These are phyloP conservation scores for Tephrocybe sp. DNA, from an alignment of 768 basidiomycete genomes.

Conservation along the genomic window DNA sequence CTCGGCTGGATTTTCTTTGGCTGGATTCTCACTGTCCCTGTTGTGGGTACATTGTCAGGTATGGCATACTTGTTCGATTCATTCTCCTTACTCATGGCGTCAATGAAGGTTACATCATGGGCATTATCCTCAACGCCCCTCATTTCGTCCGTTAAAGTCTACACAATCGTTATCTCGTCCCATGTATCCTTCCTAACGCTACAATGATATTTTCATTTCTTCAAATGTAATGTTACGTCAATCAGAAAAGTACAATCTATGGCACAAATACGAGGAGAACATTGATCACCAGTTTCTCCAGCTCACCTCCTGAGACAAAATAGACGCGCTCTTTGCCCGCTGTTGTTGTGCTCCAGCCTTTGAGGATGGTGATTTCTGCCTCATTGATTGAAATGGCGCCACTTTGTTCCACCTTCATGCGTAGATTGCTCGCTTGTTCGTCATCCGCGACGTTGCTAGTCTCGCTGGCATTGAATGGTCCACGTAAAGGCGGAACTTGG, in stretches of 20 bases:
- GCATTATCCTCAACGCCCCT: constrained; percentile 27
- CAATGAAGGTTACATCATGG: constrained; percentile 20
- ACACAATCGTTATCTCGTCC: too few species aligned
- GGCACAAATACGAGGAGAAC: constrained; percentile 69
- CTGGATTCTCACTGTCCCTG: constrained; percentile 27
- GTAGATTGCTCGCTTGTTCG: constrained; percentile 41
- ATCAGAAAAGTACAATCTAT: constrained; percentile 26
- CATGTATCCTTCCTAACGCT: too few species aligned
- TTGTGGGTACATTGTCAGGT: constrained; percentile 20
- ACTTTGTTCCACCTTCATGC: constrained; percentile 60
- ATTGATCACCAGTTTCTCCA: constrained; percentile 77
- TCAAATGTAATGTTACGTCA: too few species aligned
- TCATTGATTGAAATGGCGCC: constrained; percentile 66
- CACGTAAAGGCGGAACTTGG: constrained; percentile 37
- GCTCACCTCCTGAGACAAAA: constrained; percentile 62
- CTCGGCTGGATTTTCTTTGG: constrained; percentile 27
- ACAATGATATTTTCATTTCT: too few species aligned
- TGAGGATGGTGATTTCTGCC: constrained; percentile 57
- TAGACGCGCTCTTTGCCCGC: constrained; percentile 67
- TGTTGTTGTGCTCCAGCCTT: constrained; percentile 34
- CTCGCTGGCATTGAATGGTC: constrained; percentile 37
- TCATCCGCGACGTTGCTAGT: constrained; percentile 26
- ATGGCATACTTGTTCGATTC: neutral
- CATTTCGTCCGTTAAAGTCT: constrained; percentile 6
- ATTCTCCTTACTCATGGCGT: neutral